Conservation (phyloP, 768 basidiomycete genomes). For the Xerocomus spinulosus region DNA sequence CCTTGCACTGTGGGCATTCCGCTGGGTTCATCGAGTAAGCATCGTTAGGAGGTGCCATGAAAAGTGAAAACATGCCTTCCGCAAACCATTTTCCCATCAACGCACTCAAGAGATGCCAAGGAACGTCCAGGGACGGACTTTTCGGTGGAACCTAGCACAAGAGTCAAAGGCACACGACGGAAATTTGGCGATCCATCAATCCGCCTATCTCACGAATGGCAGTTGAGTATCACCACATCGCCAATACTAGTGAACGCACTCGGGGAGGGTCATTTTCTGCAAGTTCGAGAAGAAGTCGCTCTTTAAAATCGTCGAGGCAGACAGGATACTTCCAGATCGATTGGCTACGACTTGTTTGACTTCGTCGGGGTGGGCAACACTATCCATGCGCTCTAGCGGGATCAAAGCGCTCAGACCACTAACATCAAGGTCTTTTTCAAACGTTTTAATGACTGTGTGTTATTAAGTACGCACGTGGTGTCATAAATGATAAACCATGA, state of each 20-base stretch:
- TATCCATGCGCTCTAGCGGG: slow-evolving; percentile 74
- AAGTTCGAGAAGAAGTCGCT: slow-evolving; percentile 91
- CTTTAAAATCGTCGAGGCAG: slow-evolving; percentile 91
- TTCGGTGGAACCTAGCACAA: slow-evolving; percentile 30
- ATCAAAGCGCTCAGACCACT: slow-evolving; percentile 78
- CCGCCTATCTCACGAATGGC: slow-evolving; percentile 41
- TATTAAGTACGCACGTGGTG: not conserved
- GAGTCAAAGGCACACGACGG: slow-evolving; percentile 68
- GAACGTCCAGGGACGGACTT: slow-evolving; percentile 29
- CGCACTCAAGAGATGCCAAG: slow-evolving; percentile 33
- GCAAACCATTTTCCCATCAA: slow-evolving; percentile 61
- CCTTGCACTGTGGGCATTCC: slow-evolving; percentile 96
- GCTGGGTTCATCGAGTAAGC: slow-evolving; percentile 36
- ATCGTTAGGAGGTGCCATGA: slow-evolving; percentile 10
- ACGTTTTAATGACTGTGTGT: slow-evolving; percentile 84
- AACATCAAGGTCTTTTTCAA: slow-evolving; percentile 81
- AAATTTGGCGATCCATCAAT: slow-evolving; percentile 96
- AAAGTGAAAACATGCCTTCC: slow-evolving; percentile 53
- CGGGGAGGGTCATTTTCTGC: slow-evolving; percentile 95
- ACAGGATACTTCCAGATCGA: slow-evolving; percentile 80
- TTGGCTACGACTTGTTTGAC: slow-evolving; percentile 81
- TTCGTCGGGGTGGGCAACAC: slow-evolving; percentile 85
- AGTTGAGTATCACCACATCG: slow-evolving; percentile 2
- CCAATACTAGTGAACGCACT: slow-evolving; percentile 46
- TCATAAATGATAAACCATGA: not conserved